Conservation (phyloP, 2,329 filamentous ascomycete genomes). For the Aspergillus pseudoglaucus region DNA sequence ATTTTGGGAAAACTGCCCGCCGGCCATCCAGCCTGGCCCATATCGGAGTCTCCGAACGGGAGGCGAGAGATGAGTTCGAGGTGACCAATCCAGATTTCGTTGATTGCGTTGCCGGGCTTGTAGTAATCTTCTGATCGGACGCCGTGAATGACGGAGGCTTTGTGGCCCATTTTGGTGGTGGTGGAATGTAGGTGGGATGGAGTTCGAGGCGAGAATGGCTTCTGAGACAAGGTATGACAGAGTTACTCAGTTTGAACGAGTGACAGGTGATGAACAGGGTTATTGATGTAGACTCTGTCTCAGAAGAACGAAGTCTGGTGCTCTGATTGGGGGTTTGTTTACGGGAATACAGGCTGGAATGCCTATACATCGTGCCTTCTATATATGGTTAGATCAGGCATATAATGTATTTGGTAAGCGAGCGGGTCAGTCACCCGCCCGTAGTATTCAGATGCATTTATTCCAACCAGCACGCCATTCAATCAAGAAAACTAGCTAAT, state of each 20-base stretch:
- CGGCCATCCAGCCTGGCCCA: constrained; percentile 32
- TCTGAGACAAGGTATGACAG: neutral
- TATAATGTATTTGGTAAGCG: too few species aligned
- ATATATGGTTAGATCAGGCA: neutral
- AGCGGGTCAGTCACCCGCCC: too few species aligned
- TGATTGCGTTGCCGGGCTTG: constrained; percentile 30
- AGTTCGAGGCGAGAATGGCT: constrained; percentile 1
- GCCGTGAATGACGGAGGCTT: constrained; percentile 26
- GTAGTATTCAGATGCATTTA: too few species aligned
- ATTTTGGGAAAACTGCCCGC: constrained; percentile 29
- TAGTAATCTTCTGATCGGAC: constrained; percentile 31
- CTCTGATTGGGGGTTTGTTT: neutral
- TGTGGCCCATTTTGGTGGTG: constrained; percentile 26
- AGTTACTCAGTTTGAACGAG: neutral
- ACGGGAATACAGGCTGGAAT: neutral
- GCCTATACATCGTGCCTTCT: neutral
- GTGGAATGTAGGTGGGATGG: neutral
- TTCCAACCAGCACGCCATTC: too few species aligned
- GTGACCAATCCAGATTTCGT: constrained; percentile 32
- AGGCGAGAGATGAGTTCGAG: constrained; percentile 33
- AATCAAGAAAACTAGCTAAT: too few species aligned
- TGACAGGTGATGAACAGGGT: neutral
- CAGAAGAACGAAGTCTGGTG: too few species aligned
- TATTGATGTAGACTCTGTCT: neutral
- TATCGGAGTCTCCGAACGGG: constrained; percentile 33